Evolutionary conservation across 805 yeast species (phyloP).

Genomic region (Torulaspora gathmanii): DNA sequence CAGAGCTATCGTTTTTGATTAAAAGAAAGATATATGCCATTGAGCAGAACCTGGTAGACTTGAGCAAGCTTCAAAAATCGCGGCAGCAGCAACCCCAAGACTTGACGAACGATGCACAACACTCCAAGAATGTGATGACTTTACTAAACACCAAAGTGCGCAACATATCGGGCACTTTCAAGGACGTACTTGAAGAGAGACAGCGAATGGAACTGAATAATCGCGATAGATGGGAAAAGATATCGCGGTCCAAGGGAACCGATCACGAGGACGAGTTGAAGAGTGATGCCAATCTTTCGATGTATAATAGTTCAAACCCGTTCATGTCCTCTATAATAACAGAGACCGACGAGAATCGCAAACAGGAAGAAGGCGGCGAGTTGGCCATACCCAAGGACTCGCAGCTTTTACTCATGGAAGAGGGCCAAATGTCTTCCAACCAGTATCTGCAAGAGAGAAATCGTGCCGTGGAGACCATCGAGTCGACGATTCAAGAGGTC

Average conservation of each 20-base stretch:
- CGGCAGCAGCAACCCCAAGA: conserved; percentile 47
- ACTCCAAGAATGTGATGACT: conserved; percentile 81
- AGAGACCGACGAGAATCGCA: conserved; percentile 15
- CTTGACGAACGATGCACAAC: conserved; percentile 55
- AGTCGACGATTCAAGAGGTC: conserved; percentile 93
- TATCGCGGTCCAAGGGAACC: conserved; percentile 39
- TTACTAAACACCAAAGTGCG: conserved; percentile 84
- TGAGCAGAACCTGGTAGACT: conserved; percentile 78
- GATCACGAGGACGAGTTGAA: conserved; percentile 2
- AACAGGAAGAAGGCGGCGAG: conserved; percentile 27
- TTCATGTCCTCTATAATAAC: conserved; percentile 36
- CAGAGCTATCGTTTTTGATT: conserved; percentile 79
- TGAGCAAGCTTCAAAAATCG: conserved; percentile 51
- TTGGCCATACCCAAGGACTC: conserved; percentile 84
- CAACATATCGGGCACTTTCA: conserved; percentile 87
- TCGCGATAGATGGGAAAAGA: conserved; percentile 77
- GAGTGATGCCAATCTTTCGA: conserved; percentile 9
- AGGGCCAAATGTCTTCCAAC: conserved; percentile 54
- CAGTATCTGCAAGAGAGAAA: conserved; percentile 78
- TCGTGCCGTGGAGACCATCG: conserved; percentile 92
- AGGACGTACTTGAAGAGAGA: conserved; percentile 80
- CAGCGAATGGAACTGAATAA: conserved; percentile 78
- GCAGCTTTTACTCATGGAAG: conserved; percentile 74
- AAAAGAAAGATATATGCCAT: conserved; percentile 45
- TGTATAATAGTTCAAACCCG: conserved; percentile 39